These are phyloP conservation scores for Tolypocladium pustulatum DNA, from an alignment of 2,329 filamentous ascomycete species.

Conservation along the genomic window DNA sequence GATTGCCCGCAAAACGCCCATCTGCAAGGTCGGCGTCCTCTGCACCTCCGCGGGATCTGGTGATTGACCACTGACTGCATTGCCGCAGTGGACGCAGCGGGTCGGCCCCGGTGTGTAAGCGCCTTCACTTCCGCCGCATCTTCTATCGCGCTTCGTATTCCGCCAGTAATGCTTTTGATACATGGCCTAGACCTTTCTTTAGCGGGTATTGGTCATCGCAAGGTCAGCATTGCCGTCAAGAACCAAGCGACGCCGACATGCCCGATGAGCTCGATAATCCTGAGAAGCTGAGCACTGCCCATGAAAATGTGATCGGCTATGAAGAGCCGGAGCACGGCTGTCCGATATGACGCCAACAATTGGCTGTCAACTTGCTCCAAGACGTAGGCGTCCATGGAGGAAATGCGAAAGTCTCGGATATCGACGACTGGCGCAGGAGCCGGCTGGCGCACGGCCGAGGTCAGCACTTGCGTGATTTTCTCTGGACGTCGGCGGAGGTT, in stretches of 20 bases:
- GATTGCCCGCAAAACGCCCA: not conserved
- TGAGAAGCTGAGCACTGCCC: conserved; percentile 20
- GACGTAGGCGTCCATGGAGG: conserved; percentile 40
- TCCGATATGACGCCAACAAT: conserved; percentile 23
- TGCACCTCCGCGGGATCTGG: not conserved
- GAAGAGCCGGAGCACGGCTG: conserved; percentile 29
- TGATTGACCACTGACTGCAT: not conserved
- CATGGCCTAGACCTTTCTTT: not conserved
- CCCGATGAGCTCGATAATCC: conserved; percentile 15
- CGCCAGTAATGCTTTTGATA: not conserved
- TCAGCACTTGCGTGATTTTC: conserved; percentile 28
- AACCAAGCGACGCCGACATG: conserved; percentile 4
- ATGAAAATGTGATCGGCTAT: conserved; percentile 30
- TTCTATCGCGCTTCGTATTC: not conserved
- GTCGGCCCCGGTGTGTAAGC: too few species aligned
- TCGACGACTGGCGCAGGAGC: conserved; percentile 18
- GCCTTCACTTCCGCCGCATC: not conserved
- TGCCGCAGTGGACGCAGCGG: not conserved
- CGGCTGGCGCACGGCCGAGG: conserved; percentile 19
- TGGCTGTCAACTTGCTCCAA: conserved; percentile 18
- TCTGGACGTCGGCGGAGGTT: conserved; percentile 30
- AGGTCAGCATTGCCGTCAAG: not conserved
- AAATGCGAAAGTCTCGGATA: conserved; percentile 36
- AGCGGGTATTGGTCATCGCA: not conserved
- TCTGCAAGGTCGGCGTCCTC: not conserved